Percentiles rank a stretch among this genome's conserved stretches.
Evolutionary conservation across 805 yeast genomes (phyloP).

Genomic region (Metschnikowia aberdeeniae): DNA sequence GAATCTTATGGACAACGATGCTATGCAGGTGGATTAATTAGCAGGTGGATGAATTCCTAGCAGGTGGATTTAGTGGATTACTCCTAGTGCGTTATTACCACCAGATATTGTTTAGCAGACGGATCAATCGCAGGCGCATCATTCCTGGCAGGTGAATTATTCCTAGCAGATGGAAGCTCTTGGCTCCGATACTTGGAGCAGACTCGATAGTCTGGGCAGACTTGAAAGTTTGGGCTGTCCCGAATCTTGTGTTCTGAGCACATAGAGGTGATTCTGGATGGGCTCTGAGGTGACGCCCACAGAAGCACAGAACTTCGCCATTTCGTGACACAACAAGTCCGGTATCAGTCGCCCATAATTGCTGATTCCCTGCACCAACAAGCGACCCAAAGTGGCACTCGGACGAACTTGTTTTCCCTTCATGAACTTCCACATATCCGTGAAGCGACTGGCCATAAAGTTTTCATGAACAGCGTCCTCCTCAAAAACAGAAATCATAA

Average conservation of each 20-base stretch:
- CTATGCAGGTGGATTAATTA: constrained; percentile 1
- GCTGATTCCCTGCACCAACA: constrained; percentile 33
- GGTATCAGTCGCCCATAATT: constrained; percentile 41
- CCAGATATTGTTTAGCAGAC: too few relatives aligned
- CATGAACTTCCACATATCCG: constrained; percentile 41
- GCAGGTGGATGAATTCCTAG: neutral
- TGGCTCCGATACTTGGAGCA: too few relatives aligned
- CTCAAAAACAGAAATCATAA: constrained; percentile 24
- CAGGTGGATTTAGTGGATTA: too few relatives aligned
- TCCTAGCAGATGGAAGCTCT: too few relatives aligned
- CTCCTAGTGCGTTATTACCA: too few relatives aligned
- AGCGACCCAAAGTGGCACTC: constrained; percentile 12
- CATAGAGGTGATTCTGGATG: constrained; percentile 29
- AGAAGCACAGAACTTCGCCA: constrained; percentile 28
- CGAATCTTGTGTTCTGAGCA: constrained; percentile 10
- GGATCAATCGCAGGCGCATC: too few relatives aligned
- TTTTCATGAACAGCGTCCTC: constrained; percentile 38
- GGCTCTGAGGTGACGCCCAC: constrained; percentile 27
- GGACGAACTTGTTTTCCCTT: constrained; percentile 5
- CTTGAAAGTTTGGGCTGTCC: neutral
- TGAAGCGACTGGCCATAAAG: constrained; percentile 45
- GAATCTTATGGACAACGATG: constrained; percentile 28
- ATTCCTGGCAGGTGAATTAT: too few relatives aligned
- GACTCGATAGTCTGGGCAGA: too few relatives aligned
- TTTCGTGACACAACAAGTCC: constrained; percentile 33